Conservation (phyloP, 208 protist species). For the Trypanosoma rangeli region DNA sequence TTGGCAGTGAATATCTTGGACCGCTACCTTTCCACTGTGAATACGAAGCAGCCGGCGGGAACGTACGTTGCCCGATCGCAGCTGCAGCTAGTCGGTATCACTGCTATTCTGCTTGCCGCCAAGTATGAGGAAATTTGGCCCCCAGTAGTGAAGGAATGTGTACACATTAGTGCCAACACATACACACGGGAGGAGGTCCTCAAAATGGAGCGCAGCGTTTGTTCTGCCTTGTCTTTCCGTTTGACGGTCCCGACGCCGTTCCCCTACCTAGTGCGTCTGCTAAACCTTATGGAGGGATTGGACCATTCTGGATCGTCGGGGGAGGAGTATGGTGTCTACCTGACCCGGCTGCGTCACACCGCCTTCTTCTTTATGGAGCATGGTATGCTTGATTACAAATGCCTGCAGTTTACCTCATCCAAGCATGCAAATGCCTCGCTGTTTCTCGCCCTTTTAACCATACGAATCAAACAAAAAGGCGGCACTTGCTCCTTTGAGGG, state of each 20-base stretch:
- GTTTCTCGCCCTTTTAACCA: slow-evolving; percentile 83
- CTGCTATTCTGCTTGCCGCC: slow-evolving; percentile 83
- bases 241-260: slow-evolving; percentile 88
- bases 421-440: slow-evolving; percentile 91
- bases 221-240: slow-evolving; percentile 80
- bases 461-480: slow-evolving; percentile 49
- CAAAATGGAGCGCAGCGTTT: slow-evolving; percentile 88
- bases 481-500: slow-evolving; percentile 7
- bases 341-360: slow-evolving; percentile 53
- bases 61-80: slow-evolving; percentile 73
- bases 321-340: slow-evolving; percentile 38
- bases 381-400: slow-evolving; percentile 85
- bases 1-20: slow-evolving; percentile 97
- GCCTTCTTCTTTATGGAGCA: slow-evolving; percentile 89
- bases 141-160: slow-evolving; percentile 93
- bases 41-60: slow-evolving; percentile 60
- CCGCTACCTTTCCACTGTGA: slow-evolving; percentile 83
- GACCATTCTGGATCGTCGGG: slow-evolving; percentile 32
- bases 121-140: slow-evolving; percentile 96
- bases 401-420: slow-evolving; percentile 93
- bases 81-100: slow-evolving; percentile 96
- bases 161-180: slow-evolving; percentile 94
- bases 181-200: slow-evolving; percentile 92
- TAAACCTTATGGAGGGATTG: slow-evolving; percentile 66
- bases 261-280: slow-evolving; percentile 80